Base-by-base conservation (phyloP, 73 alveolate genomes). In the Breviolum minutum region DNA sequence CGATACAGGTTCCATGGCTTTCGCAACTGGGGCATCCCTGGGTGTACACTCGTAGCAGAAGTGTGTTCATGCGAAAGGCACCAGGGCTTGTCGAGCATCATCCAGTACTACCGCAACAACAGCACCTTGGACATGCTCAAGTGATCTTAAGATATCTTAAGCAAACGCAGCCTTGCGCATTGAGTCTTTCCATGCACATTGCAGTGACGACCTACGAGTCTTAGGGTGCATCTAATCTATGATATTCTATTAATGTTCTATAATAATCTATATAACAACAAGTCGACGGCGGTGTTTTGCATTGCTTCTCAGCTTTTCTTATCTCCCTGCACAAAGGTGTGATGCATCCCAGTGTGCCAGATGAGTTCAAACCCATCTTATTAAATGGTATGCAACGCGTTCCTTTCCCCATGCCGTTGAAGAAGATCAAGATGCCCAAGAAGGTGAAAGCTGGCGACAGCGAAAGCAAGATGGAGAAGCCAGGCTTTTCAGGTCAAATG, bases 291-390 rank as follows among this genome's bases (percentile, higher is more conserved):
- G 54, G 54, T 40, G 54, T 40, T 40, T 40, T 40, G 54, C 54
- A 3, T 40, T 40, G 54, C 54, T 40, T 40, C 3, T 40, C 54
- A 40, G 54, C 5, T 40, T 40, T 40, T 40, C 54, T 40, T 3
- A 40, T 40, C 54, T 40, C 54, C 54, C 54, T 40, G 54, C 54
- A 40, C 83, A 16, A n/a, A 32, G 79, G 95, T 76, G 97, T 90
- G 61, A 90, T 90, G 97, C 97, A 90, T n/a, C 62, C 97, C 30
- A 71, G 88, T 63, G 97, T 90, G 77, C 97, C 97, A 60, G 97
- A 90, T 61, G 97, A 90, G 29, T 90, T 88, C 97, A 90, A 90
- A 60, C 97, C 97, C 17, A 74, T 90, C 68, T 87, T 90, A 4
- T n/a, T 90, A 30, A 32, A 7, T 27, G 85, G 76, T 26, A 60